Base-by-base conservation (phyloP, 1,284 basidiomycete genomes). In the Puccinia polysora region DNA sequence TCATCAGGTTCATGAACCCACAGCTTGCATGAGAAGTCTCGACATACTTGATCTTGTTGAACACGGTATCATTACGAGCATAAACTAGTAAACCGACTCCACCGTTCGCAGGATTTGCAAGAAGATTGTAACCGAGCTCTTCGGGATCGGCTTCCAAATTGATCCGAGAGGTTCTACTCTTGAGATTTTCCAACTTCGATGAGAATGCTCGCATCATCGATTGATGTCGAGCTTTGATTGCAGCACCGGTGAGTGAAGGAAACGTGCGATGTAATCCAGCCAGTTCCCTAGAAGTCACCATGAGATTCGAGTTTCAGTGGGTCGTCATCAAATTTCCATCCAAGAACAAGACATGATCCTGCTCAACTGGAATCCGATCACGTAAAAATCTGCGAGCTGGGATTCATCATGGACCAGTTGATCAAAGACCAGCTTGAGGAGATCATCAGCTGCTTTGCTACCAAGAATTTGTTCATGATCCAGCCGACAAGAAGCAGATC, bases 1-100 rank as follows among this genome's bases (percentile, higher is more conserved):
- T 91, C 89, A 97, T 89, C 75, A 81, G 25, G 2, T 77, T 75
- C 3, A 80, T 47, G 7, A 79, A 62, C 18, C 81, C 81, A 4
- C 59, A 72, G 47, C 69, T 64, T 1, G 53, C 59, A 36, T 12
- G 20, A 5, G 69, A 32, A 43, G 50, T 47, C 38, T 53, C 32
- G 43, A 72, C 52, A 25, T 30, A 45, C 32, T 64, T 28, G 20
- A 72, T 64, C 23, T 60, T 10, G 36, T 6, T 20, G 23, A 55
- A 38, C 10, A 71, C 36, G 4, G 68, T 71, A 60, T 71, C 58
- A 38, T 60, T 71, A 28, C 68, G 23, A 8, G 68, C 68, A 32
- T 71, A 71, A 4, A 71, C 52, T 14, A 71, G 50, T 12, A 71
- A 15, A 7, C 58, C 68, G 15, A 71, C 49, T 28, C 68, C 68